phyloP scores from a whole-genome alignment of 352 stramenopile genomes.

The Globisporangium yorkense region DNA sequence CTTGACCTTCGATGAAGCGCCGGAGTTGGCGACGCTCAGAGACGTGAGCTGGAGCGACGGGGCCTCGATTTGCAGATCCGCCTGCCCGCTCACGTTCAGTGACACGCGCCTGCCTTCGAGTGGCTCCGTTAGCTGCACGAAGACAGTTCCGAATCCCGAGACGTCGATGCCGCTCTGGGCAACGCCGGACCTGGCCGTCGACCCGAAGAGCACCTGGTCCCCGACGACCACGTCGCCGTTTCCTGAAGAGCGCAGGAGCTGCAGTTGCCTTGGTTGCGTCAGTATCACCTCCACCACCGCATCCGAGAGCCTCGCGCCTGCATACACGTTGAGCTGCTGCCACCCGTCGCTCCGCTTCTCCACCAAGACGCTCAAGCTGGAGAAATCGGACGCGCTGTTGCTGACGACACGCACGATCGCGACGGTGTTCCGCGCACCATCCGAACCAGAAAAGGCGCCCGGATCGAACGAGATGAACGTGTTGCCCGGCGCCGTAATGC shows the following conservation, averaged over 20 bases:
- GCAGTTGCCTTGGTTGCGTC: slow-evolving; percentile 1
- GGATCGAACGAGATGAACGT: not conserved
- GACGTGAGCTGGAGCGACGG: not conserved
- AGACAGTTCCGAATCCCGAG: not conserved
- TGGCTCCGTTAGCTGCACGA: not conserved
- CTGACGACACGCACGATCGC: slow-evolving; percentile 1
- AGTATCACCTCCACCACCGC: slow-evolving; percentile 1
- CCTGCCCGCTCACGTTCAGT: not conserved
- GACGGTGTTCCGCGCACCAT: not conserved
- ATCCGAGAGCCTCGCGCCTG: not conserved
- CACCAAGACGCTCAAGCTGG: not conserved
- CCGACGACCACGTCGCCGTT: slow-evolving; percentile 2
- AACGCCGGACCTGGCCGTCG: not conserved
- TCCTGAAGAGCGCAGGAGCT: not conserved
- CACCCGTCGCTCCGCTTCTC: not conserved
- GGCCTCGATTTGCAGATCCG: slow-evolving; percentile 3
- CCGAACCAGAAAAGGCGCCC: not conserved
- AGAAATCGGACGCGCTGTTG: not conserved
- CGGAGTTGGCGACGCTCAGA: not conserved
- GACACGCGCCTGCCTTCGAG: not conserved
- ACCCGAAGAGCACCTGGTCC: slow-evolving; percentile 3
- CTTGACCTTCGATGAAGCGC: not conserved
- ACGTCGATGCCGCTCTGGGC: not conserved
- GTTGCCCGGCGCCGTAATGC: not conserved
- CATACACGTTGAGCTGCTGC: not conserved